Base-by-base conservation (phyloP, 2,329 filamentous ascomycete species). In the Fusarium sp. region DNA sequence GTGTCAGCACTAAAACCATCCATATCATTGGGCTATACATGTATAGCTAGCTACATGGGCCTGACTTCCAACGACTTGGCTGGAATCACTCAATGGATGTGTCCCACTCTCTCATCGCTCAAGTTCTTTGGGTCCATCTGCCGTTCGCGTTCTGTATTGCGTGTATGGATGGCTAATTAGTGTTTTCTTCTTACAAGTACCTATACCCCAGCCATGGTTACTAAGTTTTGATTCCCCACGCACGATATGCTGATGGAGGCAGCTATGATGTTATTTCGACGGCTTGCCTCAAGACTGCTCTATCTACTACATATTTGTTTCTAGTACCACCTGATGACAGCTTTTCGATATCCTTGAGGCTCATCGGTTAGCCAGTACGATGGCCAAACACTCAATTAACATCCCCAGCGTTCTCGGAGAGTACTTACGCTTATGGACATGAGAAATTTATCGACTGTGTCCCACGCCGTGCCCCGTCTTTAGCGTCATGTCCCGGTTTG, bases 401-500 rank as follows among this genome's bases (percentile, higher is more conserved):
- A 30, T 42, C 48, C 17, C 7, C 34, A 34, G 17, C 28, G 22
- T 45, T 41, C 24, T 32, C 28, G 42, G 62, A 24, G 32, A 44
- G 55, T 39, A 30, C 51, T 13, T 50, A 48, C 26, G 4, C 56
- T 51, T 56, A 67, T 38, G 47, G 38, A 24, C 32, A 59, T 73
- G 66, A 69, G 74, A 56, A 74, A 69, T 66, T 74, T 66, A 58
- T 71, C 59, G 32, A 51, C 45, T 48, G 38, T 42, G 36, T 55
- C 58, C 56, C 73, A 70, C 58, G 38, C 63, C 24, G 58, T 56
- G 60, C 61, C 26, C 41, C 51, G 45, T 61, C 52, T 60, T 62
- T 69, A 73, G 68, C 71, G 60, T 66, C 61, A 51, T 47, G 15
- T 57, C 65, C 75, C 74, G 75, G 75, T 69, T 76, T 78, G 67